These are phyloP conservation scores for Aspergillus jensenii DNA, from an alignment of 2,329 filamentous ascomycete species.

Conservation along the genomic window DNA sequence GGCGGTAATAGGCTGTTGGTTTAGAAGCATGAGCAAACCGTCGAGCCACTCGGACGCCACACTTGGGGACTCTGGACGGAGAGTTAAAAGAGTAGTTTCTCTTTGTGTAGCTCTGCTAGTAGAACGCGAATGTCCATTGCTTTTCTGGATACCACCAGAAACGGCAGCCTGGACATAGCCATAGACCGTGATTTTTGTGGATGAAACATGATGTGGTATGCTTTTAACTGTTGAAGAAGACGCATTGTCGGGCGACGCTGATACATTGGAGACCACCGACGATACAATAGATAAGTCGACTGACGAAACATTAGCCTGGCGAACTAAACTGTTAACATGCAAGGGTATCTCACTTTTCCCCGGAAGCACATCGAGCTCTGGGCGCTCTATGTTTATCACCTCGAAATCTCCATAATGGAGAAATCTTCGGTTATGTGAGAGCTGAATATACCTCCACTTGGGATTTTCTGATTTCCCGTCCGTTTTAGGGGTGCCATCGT, in stretches of 20 bases:
- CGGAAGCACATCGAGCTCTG: constrained; percentile 68
- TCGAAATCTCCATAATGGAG: constrained; percentile 88
- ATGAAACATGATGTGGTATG: constrained; percentile 36
- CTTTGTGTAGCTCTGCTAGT: constrained; percentile 42
- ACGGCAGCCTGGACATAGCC: constrained; percentile 55
- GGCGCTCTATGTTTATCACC: constrained; percentile 61
- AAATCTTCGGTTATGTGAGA: constrained; percentile 88
- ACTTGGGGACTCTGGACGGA: constrained; percentile 77
- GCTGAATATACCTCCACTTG: constrained; percentile 76
- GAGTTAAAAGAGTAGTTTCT: constrained; percentile 76
- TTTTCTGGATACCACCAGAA: constrained; percentile 37
- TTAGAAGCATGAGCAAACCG: constrained; percentile 88
- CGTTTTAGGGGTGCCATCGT: constrained; percentile 50
- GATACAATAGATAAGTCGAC: constrained; percentile 85
- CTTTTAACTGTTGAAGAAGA: constrained; percentile 51
- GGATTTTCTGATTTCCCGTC: constrained; percentile 47
- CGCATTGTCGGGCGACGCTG: constrained; percentile 57
- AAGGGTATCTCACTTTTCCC: constrained; percentile 62
- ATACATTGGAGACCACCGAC: constrained; percentile 91
- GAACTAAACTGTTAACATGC: not conserved
- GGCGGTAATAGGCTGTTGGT: constrained; percentile 93
- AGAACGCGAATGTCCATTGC: constrained; percentile 30
- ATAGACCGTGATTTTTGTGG: constrained; percentile 88
- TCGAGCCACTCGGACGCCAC: constrained; percentile 96
- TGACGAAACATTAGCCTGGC: constrained; percentile 24